Percentiles rank a stretch among this genome's conserved stretches.
Evolutionary conservation across 306 rosid species (phyloP).

Genomic region (Lathyrus tuberosus): DNA sequence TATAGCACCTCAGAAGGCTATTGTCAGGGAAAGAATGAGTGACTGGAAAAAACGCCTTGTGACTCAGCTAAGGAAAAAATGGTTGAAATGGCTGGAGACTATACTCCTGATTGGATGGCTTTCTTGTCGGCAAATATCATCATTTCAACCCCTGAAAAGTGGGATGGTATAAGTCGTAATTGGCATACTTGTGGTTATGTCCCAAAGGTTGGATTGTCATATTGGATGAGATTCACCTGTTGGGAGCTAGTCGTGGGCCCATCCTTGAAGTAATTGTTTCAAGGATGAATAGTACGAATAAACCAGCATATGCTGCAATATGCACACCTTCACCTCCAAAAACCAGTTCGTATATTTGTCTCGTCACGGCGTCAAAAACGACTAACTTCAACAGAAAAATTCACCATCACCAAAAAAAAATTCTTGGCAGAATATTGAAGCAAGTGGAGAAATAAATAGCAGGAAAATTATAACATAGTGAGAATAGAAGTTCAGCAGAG

Average conservation of each 20-base stretch:
- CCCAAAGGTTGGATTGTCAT: slow-evolving; percentile 92
- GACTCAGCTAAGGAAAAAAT: slow-evolving; percentile 76
- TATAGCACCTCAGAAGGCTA: slow-evolving; percentile 97
- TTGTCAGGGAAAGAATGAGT: slow-evolving; percentile 95
- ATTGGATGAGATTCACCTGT: slow-evolving; percentile 92
- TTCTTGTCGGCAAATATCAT: slow-evolving; percentile 91
- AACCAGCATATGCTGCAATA: too few relatives aligned
- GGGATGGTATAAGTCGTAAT: slow-evolving; percentile 99
- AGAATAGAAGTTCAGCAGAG: too few relatives aligned
- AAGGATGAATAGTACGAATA: too few relatives aligned
- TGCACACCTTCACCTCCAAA: too few relatives aligned
- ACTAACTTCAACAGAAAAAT: too few relatives aligned
- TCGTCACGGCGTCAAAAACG: too few relatives aligned
- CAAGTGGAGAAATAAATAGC: too few relatives aligned
- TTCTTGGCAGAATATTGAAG: too few relatives aligned
- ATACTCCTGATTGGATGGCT: slow-evolving; percentile 91
- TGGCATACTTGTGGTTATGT: slow-evolving; percentile 97
- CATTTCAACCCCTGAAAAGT: slow-evolving; percentile 96
- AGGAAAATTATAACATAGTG: too few relatives aligned
- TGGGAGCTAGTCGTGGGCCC: slow-evolving; percentile 99
- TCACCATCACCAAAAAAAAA: too few relatives aligned
- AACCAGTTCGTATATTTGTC: too few relatives aligned
- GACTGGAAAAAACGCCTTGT: slow-evolving; percentile 92
- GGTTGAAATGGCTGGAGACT: slow-evolving; percentile 99
- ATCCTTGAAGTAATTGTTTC: slow-evolving; percentile 98